Conservation (phyloP, 805 yeast species). For the Suhomyces tanzawaensis region DNA sequence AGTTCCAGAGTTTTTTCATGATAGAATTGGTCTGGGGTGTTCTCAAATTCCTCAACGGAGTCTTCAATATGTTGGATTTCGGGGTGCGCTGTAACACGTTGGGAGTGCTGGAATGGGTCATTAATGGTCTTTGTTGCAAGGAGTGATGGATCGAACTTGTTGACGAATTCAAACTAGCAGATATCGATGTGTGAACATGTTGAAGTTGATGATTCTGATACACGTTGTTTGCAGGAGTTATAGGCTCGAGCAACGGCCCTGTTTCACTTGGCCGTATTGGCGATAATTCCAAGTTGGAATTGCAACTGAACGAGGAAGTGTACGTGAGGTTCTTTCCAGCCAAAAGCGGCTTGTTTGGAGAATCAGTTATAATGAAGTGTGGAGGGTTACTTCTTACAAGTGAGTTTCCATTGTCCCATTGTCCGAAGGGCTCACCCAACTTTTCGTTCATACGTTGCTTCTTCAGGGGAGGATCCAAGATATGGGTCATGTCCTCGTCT, state of each 20-base stretch:
- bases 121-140: conserved; percentile 8
- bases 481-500: conserved; percentile 4
- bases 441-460: conserved; percentile 9
- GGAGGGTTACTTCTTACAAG: conserved; percentile 14
- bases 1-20: conserved; percentile 57
- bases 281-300: conserved; percentile 60
- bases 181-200: conserved; percentile 8
- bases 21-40: conserved; percentile 45
- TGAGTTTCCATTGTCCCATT: not conserved
- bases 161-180: not conserved
- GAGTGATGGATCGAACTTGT: conserved; percentile 8
- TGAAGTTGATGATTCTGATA: conserved; percentile 5
- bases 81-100: conserved; percentile 22
- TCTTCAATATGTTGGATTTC: conserved; percentile 27
- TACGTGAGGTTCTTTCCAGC: conserved; percentile 47
- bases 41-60: conserved; percentile 35
- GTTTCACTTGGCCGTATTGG: conserved; percentile 58
- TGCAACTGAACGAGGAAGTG: conserved; percentile 66
- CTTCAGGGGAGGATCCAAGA: conserved; percentile 15
- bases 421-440: conserved; percentile 13
- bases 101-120: conserved; percentile 17
- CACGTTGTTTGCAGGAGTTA: conserved; percentile 44
- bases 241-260: conserved; percentile 65
- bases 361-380: conserved; percentile 25
- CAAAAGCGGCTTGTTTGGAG: conserved; percentile 40